phyloP scores from a whole-genome alignment of 2,329 filamentous ascomycete species.

The Arthroderma sp. region DNA sequence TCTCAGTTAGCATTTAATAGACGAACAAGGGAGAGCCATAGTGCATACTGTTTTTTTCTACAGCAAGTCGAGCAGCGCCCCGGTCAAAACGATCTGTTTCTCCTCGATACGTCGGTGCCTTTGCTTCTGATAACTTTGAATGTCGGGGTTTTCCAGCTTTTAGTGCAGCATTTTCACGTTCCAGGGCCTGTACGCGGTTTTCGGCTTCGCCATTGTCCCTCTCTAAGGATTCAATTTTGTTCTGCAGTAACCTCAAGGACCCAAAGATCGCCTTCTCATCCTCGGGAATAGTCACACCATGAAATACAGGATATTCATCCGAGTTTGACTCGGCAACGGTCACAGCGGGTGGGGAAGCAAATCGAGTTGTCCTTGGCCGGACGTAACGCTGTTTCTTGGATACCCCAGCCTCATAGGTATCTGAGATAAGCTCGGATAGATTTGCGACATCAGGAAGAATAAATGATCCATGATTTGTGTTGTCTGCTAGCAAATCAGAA shows the following conservation, averaged over 20 bases:
- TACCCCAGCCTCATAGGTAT: constrained; percentile 29
- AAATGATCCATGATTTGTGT: constrained; percentile 45
- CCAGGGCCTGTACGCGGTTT: constrained; percentile 37
- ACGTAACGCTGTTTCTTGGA: constrained; percentile 27
- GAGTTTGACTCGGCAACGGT: constrained; percentile 19
- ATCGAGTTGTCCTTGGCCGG: constrained; percentile 40
- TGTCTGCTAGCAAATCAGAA: constrained; percentile 22
- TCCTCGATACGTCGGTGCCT: constrained; percentile 18
- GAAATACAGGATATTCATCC: constrained; percentile 33
- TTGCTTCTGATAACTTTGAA: constrained; percentile 26
- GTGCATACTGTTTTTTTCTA: constrained; percentile 27
- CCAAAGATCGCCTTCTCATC: constrained; percentile 52
- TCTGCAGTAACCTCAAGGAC: constrained; percentile 45
- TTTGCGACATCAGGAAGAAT: constrained; percentile 48
- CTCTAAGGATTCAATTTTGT: constrained; percentile 45
- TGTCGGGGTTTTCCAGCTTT: constrained; percentile 28
- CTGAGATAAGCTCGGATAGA: constrained; percentile 48
- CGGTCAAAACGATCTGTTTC: constrained; percentile 35
- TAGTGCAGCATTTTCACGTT: constrained; percentile 39
- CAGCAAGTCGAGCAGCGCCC: constrained; percentile 17
- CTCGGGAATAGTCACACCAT: constrained; percentile 43
- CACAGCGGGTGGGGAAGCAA: constrained; percentile 33
- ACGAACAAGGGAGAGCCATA: constrained; percentile 20
- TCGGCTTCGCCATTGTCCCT: constrained; percentile 40
- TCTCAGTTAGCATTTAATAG: constrained; percentile 12